Conservation (phyloP, 2,329 filamentous ascomycete species). For the Fusarium sp. region DNA sequence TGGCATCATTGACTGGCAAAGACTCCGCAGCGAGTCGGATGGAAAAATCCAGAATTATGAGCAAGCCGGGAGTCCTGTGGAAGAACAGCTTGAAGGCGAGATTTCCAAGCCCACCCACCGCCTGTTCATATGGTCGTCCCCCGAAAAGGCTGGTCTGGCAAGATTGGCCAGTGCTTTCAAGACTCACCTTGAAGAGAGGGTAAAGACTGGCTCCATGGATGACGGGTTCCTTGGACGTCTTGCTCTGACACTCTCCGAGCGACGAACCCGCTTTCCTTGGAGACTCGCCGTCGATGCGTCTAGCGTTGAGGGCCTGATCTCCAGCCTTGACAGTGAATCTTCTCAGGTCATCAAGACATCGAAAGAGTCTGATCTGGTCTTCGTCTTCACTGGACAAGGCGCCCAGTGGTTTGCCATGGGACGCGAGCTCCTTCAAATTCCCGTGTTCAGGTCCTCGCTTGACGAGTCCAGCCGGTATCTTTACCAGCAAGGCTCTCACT, state of each 20-base stretch:
- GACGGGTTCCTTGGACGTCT: background rate
- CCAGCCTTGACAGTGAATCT: background rate
- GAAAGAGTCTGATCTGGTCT: background rate
- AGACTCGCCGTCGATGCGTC: background rate
- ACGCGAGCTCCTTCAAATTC: slow-evolving; percentile 37
- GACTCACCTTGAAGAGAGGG: background rate
- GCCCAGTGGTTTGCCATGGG: slow-evolving; percentile 50
- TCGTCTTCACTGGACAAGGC: slow-evolving; percentile 51
- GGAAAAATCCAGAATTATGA: too few species aligned
- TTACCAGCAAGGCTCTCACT: slow-evolving; percentile 45
- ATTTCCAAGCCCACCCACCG: too few species aligned
- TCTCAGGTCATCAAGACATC: background rate
- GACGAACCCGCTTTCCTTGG: background rate
- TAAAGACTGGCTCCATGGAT: background rate
- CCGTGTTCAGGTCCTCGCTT: slow-evolving; percentile 4
- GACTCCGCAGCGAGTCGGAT: background rate
- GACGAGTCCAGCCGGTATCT: slow-evolving; percentile 26
- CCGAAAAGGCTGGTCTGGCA: background rate
- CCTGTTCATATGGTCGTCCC: background rate
- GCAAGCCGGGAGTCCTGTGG: too few species aligned
- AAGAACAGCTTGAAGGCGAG: too few species aligned
- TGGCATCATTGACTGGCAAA: background rate
- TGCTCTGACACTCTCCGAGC: background rate
- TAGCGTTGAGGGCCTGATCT: background rate
- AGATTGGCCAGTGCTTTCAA: background rate